These are phyloP conservation scores for Phialophora verrucosa DNA, from an alignment of 2,329 filamentous ascomycete species.

Conservation along the genomic window DNA sequence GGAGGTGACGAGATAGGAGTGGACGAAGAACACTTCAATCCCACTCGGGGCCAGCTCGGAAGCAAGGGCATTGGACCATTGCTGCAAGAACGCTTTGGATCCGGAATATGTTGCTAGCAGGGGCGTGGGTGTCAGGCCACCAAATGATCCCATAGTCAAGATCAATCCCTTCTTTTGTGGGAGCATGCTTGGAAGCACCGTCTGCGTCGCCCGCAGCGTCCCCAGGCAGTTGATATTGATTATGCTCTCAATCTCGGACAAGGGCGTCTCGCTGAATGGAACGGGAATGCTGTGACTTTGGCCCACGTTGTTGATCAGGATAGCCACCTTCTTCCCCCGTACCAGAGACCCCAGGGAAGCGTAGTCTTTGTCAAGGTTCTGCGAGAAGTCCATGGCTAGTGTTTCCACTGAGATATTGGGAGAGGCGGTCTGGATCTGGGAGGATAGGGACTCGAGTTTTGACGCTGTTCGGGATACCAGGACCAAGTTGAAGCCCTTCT, in stretches of 20 bases:
- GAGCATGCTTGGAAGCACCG: constrained; percentile 83
- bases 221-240: constrained; percentile 94
- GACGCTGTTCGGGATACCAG: constrained; percentile 94
- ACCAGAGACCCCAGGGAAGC: constrained; percentile 71
- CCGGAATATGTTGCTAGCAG: constrained; percentile 95
- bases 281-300: constrained; percentile 93
- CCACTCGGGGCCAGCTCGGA: constrained; percentile 80
- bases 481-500: constrained; percentile 91
- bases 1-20: constrained; percentile 91
- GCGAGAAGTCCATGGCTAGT: constrained; percentile 88
- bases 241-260: constrained; percentile 83
- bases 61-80: constrained; percentile 88
- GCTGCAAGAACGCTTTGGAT: constrained; percentile 96
- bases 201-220: constrained; percentile 84
- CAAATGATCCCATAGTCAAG: constrained; percentile 96
- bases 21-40: constrained; percentile 86
- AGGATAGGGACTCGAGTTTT: constrained; percentile 79
- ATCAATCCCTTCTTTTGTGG: constrained; percentile 85
- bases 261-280: constrained; percentile 78
- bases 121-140: constrained; percentile 87
- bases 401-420: constrained; percentile 73
- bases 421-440: constrained; percentile 75
- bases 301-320: constrained; percentile 96
- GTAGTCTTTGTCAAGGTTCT: constrained; percentile 75
- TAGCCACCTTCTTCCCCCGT: constrained; percentile 76